A percentile compares a stretch with the other conserved stretches of the same genome.
phyloP scores from a whole-genome alignment of 1,139 yeast genomes.

The Geotrichum phurueaensis region DNA sequence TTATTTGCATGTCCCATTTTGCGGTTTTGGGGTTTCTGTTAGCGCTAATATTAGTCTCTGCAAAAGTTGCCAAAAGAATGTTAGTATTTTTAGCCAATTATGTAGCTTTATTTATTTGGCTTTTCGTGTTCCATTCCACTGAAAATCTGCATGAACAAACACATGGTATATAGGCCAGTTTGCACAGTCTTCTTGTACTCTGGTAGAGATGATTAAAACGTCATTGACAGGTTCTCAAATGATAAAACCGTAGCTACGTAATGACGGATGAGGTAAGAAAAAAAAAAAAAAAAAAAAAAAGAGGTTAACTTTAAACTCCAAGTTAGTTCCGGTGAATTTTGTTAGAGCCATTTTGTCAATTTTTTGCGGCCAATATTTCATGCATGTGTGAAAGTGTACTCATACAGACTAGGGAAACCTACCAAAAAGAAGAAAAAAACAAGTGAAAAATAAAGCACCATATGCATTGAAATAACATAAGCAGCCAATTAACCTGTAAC shows the following conservation, averaged over 20 bases:
- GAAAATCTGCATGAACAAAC: background rate
- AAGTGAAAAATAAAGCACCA: background rate
- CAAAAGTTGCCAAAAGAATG: background rate
- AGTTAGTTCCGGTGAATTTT: no score
- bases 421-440: background rate
- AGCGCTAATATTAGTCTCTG: background rate
- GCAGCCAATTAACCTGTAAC: background rate
- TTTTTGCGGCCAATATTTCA: background rate
- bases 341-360: no score
- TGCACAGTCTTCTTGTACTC: background rate
- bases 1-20: background rate
- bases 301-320: no score
- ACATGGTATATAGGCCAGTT: background rate
- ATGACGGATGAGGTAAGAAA: no score
- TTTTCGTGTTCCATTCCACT: background rate
- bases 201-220: background rate
- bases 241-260: no score
- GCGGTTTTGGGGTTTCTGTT: background rate
- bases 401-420: background rate
- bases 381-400: background rate
- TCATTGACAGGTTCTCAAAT: background rate
- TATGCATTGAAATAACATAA: background rate
- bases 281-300: no score
- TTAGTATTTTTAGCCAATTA: background rate
- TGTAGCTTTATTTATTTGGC: background rate